Percentiles rank a stretch among this genome's conserved stretches.
Conservation (phyloP, 1,284 basidiomycete species). For the Trametes polyzona region DNA sequence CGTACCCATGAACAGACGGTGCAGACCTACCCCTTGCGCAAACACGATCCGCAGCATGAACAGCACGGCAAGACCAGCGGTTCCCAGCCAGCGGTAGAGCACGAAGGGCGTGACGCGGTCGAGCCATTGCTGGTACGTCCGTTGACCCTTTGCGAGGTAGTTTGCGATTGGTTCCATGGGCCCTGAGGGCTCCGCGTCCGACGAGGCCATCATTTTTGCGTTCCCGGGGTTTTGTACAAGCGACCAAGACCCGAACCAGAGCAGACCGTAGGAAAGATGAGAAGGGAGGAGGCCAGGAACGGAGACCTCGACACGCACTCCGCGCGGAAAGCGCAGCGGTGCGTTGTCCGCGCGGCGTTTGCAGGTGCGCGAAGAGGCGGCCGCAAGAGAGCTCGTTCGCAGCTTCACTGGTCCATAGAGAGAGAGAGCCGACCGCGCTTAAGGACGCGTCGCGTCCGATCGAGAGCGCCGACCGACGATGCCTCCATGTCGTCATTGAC, state of each 20-base stretch:
- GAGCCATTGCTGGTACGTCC: constrained; percentile 82
- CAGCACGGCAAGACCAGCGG: constrained; percentile 70
- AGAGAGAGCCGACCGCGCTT: too few relatives aligned
- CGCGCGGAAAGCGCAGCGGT: too few relatives aligned
- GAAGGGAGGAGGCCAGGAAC: too few relatives aligned
- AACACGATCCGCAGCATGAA: constrained; percentile 91
- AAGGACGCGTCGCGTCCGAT: too few relatives aligned
- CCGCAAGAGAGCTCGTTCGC: too few relatives aligned
- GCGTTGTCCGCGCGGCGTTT: constrained; percentile 9
- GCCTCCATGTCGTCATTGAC: too few relatives aligned
- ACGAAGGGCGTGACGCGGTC: constrained; percentile 93
- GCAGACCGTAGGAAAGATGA: too few relatives aligned
- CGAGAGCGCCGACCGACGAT: too few relatives aligned
- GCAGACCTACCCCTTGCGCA: constrained; percentile 81
- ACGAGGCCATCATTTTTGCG: constrained; percentile 31
- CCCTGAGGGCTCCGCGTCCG: constrained; percentile 50
- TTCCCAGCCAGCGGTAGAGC: constrained; percentile 88
- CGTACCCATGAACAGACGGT: too few relatives aligned
- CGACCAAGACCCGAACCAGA: too few relatives aligned
- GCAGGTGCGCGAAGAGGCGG: constrained; percentile 1
- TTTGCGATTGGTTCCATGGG: constrained; percentile 57
- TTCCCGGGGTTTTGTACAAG: constrained; percentile 31
- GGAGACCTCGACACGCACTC: too few relatives aligned
- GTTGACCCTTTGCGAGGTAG: constrained; percentile 54
- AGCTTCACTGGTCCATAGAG: too few relatives aligned